Base-by-base conservation (phyloP, 345 rosid genomes). In the Anacardium occidentale region DNA sequence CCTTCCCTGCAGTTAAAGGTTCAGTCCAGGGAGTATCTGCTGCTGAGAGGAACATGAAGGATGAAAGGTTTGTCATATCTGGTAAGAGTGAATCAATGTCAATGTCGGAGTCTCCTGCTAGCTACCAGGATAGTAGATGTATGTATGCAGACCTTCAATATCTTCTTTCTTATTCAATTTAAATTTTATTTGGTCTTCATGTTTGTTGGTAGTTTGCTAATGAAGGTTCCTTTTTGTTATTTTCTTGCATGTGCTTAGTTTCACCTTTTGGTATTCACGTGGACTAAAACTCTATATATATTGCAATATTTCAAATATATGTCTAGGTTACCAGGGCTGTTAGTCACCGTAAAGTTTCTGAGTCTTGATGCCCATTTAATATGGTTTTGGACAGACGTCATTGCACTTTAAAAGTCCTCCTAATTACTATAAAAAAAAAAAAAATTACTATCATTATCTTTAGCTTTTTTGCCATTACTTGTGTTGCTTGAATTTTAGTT, bases 111-210 rank as follows among this genome's bases (percentile, higher is more conserved):
- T 83, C 86, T 11, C 91, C 90, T 64, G 64, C 80, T 68, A 76
- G 75, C 81, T 83, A 74, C 77, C 84, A 75, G 73, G 86, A 85
- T 48, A 94, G 89, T 75, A 88, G 66, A 68, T 82, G 99, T 95
- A 88, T 59, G 94, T 80, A 55, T 66, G 24, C 42, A 9, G n/a
- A 61, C 21, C 54, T 67, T 7, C 12, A 11, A 72, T 52, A 18
- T 52, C 10, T 34, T 26, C 64, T 9, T 80, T 60, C 63, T 21
- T 55, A 22, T 57, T 74, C 22, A 42, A 53, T 24, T 58, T 62
- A 26, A 15, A 14, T 68, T 62, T 12, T 24, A 56, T 56, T 57
- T 40, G 22, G 13, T 25, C 48, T 61, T 69, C 57, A 62, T 21
- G 52, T 50, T 50, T 47, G 25, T 72, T 68, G 8, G 24, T 20